Evolutionary conservation across 768 basidiomycete species (phyloP).

Genomic region (Amanita rimosa): DNA sequence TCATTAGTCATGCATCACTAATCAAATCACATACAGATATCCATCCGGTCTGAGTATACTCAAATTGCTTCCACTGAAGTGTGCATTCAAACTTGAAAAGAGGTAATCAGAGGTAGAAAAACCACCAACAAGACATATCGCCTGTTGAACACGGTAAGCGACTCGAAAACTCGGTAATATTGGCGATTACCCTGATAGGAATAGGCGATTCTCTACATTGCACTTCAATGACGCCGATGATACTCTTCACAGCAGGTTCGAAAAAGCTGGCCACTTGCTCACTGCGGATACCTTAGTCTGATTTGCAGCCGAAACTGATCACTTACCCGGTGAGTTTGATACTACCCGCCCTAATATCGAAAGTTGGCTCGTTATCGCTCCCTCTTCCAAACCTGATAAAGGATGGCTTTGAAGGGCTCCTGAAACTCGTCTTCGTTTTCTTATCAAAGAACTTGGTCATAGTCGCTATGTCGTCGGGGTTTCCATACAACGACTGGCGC

Average conservation of each 20-base stretch:
- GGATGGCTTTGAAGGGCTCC: conserved; percentile 19
- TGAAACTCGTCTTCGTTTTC: conserved; percentile 33
- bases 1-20: neutral
- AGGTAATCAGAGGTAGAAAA: conserved; percentile 42
- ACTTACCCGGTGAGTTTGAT: conserved; percentile 3
- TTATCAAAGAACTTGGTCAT: conserved; percentile 32
- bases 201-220: neutral
- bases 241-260: conserved; percentile 2
- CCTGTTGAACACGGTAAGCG: conserved; percentile 10
- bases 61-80: conserved; percentile 23
- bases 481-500: conserved; percentile 11
- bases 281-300: conserved; percentile 10
- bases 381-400: conserved; percentile 35
- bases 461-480: conserved; percentile 22
- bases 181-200: conserved; percentile 6
- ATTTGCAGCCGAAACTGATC: conserved; percentile 1
- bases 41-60: conserved; percentile 30
- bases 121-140: conserved; percentile 40
- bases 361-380: conserved; percentile 26
- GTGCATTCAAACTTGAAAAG: conserved; percentile 25
- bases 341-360: conserved; percentile 33
- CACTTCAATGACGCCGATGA: neutral
- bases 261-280: conserved; percentile 3
- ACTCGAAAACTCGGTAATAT: neutral
- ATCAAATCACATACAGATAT: conserved; percentile 26